A percentile compares a stretch with the other conserved stretches of the same genome.
phyloP scores from a whole-genome alignment of 2,329 filamentous ascomycete species.

The Pyricularia sp. region DNA sequence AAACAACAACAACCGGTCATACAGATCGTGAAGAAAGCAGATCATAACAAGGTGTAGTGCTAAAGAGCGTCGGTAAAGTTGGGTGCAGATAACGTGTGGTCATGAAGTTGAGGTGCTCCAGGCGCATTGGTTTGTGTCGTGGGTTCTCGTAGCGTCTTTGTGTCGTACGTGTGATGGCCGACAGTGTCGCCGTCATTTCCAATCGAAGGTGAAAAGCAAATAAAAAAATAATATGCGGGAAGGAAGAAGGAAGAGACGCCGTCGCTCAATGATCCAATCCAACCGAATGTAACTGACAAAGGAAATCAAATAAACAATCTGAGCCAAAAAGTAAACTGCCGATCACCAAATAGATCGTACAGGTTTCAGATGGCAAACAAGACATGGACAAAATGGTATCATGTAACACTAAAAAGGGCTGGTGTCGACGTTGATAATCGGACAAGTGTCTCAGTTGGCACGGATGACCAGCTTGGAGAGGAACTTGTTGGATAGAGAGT shows the following conservation, averaged over 20 bases:
- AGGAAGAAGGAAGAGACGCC: slow-evolving; percentile 14
- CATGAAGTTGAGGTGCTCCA: slow-evolving; percentile 12
- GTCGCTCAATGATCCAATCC: slow-evolving; percentile 17
- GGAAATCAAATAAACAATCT: slow-evolving; percentile 9
- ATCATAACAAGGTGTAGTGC: slow-evolving; percentile 10
- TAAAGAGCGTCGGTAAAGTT: slow-evolving; percentile 6
- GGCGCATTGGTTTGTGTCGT: slow-evolving; percentile 7
- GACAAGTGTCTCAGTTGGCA: slow-evolving; percentile 57
- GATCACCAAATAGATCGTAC: background rate
- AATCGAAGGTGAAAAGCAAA: slow-evolving; percentile 5
- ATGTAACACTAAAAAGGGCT: background rate
- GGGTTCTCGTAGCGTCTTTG: slow-evolving; percentile 14
- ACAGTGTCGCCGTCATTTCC: slow-evolving; percentile 14
- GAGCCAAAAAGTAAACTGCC: background rate
- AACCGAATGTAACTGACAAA: slow-evolving; percentile 8
- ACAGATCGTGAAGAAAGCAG: slow-evolving; percentile 26
- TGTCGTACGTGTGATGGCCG: slow-evolving; percentile 19
- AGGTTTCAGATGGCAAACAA: background rate
- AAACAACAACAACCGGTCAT: slow-evolving; percentile 14
- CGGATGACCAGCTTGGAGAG: slow-evolving; percentile 92
- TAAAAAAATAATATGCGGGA: slow-evolving; percentile 5
- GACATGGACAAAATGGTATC: slow-evolving; percentile 1
- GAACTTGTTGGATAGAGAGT: slow-evolving; percentile 95
- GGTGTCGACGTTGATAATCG: background rate
- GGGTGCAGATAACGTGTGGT: slow-evolving; percentile 10